Evolutionary conservation across 225 moss, liverwort and hornwort genomes (phyloP).

Genomic region (Polytrichum formosum): DNA sequence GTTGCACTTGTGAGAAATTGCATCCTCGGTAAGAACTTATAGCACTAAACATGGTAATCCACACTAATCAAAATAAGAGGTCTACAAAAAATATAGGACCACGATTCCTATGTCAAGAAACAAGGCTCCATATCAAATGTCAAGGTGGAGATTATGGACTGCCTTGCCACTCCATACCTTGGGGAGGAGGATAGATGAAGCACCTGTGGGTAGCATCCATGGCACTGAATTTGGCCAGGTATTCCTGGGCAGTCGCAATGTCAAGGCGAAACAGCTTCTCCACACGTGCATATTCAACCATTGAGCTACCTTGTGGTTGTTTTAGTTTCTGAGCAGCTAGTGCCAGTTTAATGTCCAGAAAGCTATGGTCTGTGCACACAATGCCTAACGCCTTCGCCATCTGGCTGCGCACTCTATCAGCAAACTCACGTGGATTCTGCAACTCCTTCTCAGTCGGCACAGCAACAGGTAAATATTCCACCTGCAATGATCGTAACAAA

Average conservation of each 20-base stretch:
- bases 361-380: constrained; percentile 53
- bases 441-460: constrained; percentile 43
- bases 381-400: constrained; percentile 52
- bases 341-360: constrained; percentile 54
- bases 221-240: constrained; percentile 47
- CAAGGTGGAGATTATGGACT: too few species aligned
- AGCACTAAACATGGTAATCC: too few species aligned
- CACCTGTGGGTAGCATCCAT: constrained; percentile 55
- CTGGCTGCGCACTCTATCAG: constrained; percentile 47
- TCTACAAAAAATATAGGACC: too few species aligned
- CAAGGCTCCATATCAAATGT: too few species aligned
- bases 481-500: constrained; percentile 22
- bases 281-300: constrained; percentile 56
- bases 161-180: too few species aligned
- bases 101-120: too few species aligned
- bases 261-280: constrained; percentile 57
- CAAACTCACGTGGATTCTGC: constrained; percentile 43
- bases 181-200: not conserved
- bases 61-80: too few species aligned
- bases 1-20: too few species aligned
- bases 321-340: constrained; percentile 59
- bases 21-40: too few species aligned
- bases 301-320: constrained; percentile 43
- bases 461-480: constrained; percentile 62
- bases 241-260: constrained; percentile 40